Evolutionary conservation across 345 rosid genomes (phyloP).

Genomic region (Gossypium longicalyx): DNA sequence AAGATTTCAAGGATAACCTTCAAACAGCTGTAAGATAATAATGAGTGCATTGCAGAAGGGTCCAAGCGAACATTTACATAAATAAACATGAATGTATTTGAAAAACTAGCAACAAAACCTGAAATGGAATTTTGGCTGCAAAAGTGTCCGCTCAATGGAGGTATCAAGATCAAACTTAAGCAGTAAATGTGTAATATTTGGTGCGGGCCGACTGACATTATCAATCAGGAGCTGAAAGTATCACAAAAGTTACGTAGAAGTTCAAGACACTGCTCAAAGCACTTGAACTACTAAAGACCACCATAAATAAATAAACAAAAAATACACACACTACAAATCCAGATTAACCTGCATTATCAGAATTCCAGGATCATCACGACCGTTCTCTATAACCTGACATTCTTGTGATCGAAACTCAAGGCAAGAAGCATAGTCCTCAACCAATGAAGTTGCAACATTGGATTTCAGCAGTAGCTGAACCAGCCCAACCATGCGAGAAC

Average conservation of each 20-base stretch:
- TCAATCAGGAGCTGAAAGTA: constrained; percentile 75
- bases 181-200: constrained; percentile 84
- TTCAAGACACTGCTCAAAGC: constrained; percentile 5
- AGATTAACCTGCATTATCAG: constrained; percentile 80
- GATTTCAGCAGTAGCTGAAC: constrained; percentile 74
- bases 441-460: constrained; percentile 62
- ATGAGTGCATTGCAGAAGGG: constrained; percentile 8
- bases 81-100: not conserved
- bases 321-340: not conserved
- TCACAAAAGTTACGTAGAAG: constrained; percentile 2
- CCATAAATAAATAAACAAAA: not conserved
- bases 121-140: constrained; percentile 94
- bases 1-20: constrained; percentile 86
- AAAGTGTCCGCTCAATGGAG: constrained; percentile 66
- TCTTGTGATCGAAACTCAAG: constrained; percentile 81
- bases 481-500: constrained; percentile 90
- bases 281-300: not conserved
- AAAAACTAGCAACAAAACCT: constrained; percentile 43
- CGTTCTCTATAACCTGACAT: constrained; percentile 59
- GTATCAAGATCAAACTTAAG: constrained; percentile 84
- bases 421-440: constrained; percentile 91
- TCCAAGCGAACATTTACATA: constrained; percentile 10
- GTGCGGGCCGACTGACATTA: constrained; percentile 81
- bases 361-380: constrained; percentile 73
- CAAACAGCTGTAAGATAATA: constrained; percentile 62